Evolutionary conservation across 441 rosid species (phyloP), one percentile per base, ranked within the genome.

Genomic region (Dalechampia spathulata): DNA sequence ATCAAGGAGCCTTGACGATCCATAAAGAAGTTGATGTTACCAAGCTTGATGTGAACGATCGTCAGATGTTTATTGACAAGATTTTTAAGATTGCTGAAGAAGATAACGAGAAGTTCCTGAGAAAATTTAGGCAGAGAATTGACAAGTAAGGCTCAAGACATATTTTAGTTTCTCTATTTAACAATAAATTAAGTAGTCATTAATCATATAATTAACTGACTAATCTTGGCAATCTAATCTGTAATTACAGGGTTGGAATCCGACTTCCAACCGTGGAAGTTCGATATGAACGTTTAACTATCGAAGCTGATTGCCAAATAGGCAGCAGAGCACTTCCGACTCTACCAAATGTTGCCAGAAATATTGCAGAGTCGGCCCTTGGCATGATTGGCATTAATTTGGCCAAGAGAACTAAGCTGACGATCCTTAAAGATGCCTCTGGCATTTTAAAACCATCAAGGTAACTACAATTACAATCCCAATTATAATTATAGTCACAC

Each of bases 321-420:
- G 98, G 98, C 40, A 86, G 89, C 70, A 70, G 98, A 60, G 98
- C 96, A 20, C 75, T 92, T 47, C 98, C 98, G 16, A 92, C 91
- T 0, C 76, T 92, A 61, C 79, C 82, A 15, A 92, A 92, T 71
- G 50, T 58, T 7, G 75, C 77, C 27, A 68, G 78, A 55, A 76
- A 90, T 65, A 55, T 71, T 16, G 75, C 67, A 13, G 91, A 90
- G 60, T 75, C 87, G 2, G 62, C 48, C 16, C 58, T 86, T 15
- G 75, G 78, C 2, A 4, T 78, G 61, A 16, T 70, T 13, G 87
- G 86, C 13, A 76, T 84, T 45, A 62, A 58, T 40, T 52, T 79
- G 28, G 78, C 95, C 3, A 78, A 82, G 64, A 78, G 59, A 57
- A 73, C 82, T 1, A 83, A 86, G 38, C 78, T 86, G 21, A 82